These are phyloP conservation scores for Candida piceae DNA, from an alignment of 805 yeast genomes.

Conservation along the genomic window DNA sequence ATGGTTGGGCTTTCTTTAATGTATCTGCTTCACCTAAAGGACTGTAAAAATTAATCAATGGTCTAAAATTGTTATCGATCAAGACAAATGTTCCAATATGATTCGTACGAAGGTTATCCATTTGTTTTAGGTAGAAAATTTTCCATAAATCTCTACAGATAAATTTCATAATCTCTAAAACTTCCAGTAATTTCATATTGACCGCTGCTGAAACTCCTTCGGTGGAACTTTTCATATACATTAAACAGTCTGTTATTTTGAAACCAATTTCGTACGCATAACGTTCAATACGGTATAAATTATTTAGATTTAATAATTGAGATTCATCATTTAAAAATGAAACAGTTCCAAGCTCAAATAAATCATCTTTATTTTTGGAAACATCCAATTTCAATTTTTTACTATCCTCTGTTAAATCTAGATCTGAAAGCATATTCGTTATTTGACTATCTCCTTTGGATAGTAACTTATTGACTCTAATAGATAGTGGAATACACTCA, in stretches of 20 bases:
- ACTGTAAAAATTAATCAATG: constrained; percentile 47
- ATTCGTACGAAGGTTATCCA: constrained; percentile 88
- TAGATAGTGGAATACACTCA: constrained; percentile 71
- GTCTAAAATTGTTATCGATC: constrained; percentile 60
- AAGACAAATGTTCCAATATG: constrained; percentile 82
- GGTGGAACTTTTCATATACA: constrained; percentile 20
- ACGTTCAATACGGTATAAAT: constrained; percentile 54
- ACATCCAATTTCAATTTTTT: too few species aligned
- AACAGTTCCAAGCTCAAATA: constrained; percentile 34
- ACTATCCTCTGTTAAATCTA: too few species aligned
- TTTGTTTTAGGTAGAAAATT: constrained; percentile 71
- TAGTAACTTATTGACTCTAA: constrained; percentile 52
- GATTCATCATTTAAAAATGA: constrained; percentile 32
- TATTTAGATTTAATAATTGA: constrained; percentile 41
- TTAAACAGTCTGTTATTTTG: constrained; percentile 25
- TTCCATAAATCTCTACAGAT: constrained; percentile 92
- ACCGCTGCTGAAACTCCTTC: constrained; percentile 9
- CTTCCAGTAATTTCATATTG: constrained; percentile 42
- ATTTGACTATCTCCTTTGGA: constrained; percentile 19
- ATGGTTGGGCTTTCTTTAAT: constrained; percentile 38
- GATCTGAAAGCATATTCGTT: constrained; percentile 10
- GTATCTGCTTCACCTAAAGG: constrained; percentile 41
- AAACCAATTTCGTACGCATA: constrained; percentile 55
- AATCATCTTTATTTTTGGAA: constrained; percentile 8
- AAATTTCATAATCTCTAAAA: constrained; percentile 83